These are phyloP conservation scores for Fraxinus baroniana DNA, from an alignment of 305 asterid species.

Conservation along the genomic window DNA sequence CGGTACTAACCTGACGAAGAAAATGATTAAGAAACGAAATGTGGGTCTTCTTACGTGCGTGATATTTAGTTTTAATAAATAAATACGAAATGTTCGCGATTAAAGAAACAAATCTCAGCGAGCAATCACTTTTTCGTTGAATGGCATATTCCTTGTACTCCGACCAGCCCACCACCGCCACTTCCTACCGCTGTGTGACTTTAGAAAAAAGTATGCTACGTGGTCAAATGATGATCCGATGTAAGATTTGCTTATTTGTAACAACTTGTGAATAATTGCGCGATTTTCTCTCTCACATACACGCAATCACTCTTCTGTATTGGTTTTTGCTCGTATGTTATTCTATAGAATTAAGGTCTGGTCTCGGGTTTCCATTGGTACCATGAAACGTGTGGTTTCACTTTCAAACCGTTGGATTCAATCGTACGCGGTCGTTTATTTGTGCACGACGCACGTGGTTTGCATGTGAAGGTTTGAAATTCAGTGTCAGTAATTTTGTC, in stretches of 20 bases:
- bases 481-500: not conserved
- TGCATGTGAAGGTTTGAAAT: not conserved
- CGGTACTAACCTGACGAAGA: constrained; percentile 13
- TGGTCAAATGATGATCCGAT: not conserved
- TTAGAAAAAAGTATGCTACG: not conserved
- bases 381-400: not conserved
- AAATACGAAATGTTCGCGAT: constrained; percentile 3
- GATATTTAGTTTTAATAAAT: not conserved
- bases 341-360: not conserved
- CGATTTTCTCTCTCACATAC: not conserved
- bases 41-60: constrained; percentile 4
- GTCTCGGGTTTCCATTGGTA: not conserved
- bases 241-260: not conserved
- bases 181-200: not conserved
- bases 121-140: constrained; percentile 30
- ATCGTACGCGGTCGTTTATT: not conserved
- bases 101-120: constrained; percentile 34
- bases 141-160: constrained; percentile 41
- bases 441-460: not conserved
- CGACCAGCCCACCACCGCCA: constrained; percentile 12
- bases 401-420: not conserved
- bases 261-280: not conserved
- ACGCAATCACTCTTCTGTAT: not conserved
- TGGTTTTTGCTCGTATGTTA: not conserved
- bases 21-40: constrained; percentile 4